Evolutionary conservation across 768 basidiomycete species (phyloP).

Genomic region (Cyclocybe aegerita): DNA sequence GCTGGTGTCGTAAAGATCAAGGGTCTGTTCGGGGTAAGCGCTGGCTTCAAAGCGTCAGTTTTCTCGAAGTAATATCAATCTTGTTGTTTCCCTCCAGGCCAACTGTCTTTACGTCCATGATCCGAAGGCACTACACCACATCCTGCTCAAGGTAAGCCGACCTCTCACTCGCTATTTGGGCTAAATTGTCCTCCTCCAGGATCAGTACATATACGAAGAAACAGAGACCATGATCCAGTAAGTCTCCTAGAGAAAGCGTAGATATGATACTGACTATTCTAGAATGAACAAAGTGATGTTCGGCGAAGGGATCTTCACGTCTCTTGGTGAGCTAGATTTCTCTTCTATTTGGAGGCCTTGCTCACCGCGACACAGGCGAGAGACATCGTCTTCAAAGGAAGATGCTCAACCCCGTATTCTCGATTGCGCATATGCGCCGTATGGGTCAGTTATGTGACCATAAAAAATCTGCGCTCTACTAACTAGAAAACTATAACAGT

Average conservation of each 20-base stretch:
- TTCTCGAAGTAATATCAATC: not conserved
- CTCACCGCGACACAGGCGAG: conserved; percentile 17
- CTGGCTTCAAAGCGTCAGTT: not conserved
- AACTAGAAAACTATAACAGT: not conserved
- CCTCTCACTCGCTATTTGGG: conserved; percentile 6
- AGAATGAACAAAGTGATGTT: not conserved
- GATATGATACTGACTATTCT: not conserved
- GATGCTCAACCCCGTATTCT: conserved; percentile 36
- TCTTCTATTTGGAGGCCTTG: not conserved
- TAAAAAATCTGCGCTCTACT: not conserved
- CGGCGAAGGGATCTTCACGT: conserved; percentile 1
- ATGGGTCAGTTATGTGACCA: conserved; percentile 16
- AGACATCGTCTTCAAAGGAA: conserved; percentile 32
- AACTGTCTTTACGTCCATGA: conserved; percentile 33
- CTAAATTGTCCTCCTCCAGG: not conserved
- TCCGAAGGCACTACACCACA: conserved; percentile 35
- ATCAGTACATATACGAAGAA: conserved; percentile 4
- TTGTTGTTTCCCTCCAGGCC: conserved; percentile 8
- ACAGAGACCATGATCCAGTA: not conserved
- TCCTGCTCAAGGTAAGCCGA: conserved; percentile 34
- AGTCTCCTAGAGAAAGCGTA: not conserved
- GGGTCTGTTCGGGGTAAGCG: not conserved
- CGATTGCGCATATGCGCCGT: conserved; percentile 29
- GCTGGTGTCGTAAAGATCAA: conserved; percentile 2
- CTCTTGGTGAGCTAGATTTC: not conserved